Percentiles rank a stretch among this genome's conserved stretches.
These are phyloP conservation scores for Waltiozyma sp. DNA, from an alignment of 1,139 yeast genomes.

Conservation along the genomic window DNA sequence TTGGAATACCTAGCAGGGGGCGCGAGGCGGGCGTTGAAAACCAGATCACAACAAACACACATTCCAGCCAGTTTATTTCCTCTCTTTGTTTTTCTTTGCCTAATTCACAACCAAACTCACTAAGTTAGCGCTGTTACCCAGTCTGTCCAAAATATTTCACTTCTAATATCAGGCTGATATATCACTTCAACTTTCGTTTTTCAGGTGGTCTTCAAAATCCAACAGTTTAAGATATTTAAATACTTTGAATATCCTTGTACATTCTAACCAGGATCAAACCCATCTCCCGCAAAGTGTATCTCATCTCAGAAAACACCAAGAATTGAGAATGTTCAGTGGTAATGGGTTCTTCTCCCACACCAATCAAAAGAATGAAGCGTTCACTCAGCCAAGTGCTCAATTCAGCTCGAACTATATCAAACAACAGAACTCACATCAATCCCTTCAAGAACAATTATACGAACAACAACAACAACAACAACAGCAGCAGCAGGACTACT, in stretches of 20 bases:
- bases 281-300: neutral
- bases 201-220: too few relatives aligned
- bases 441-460: constrained; percentile 23
- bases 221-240: too few relatives aligned
- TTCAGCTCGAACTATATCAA: constrained; percentile 25
- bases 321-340: neutral
- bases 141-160: too few relatives aligned
- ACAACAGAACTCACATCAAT: constrained; percentile 28
- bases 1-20: too few relatives aligned
- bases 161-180: too few relatives aligned
- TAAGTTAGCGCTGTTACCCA: too few relatives aligned
- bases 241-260: neutral
- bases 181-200: too few relatives aligned
- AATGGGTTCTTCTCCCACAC: constrained; percentile 2
- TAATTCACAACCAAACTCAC: too few relatives aligned
- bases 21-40: too few relatives aligned
- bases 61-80: too few relatives aligned
- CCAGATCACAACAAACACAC: too few relatives aligned
- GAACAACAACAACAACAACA: constrained; percentile 17
- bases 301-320: neutral
- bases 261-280: neutral
- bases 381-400: constrained; percentile 19
- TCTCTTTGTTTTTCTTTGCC: too few relatives aligned
- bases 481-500: constrained; percentile 13
- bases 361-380: constrained; percentile 10